Base-by-base conservation (phyloP, 2,329 filamentous ascomycete species). In the Pochonia chlamydosporia region DNA sequence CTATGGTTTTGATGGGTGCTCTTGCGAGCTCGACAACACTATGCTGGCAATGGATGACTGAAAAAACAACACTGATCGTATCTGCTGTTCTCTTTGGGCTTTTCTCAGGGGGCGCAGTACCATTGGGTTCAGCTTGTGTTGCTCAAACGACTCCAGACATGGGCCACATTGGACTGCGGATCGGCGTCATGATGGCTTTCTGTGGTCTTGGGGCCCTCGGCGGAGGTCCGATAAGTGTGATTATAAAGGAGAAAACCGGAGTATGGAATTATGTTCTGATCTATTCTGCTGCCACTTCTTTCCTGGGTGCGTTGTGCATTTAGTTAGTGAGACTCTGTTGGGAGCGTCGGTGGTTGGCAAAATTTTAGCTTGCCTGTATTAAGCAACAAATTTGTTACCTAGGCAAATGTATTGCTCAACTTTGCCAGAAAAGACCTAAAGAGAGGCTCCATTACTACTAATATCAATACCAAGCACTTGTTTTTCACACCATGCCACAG, bases 41-140 rank as follows among this genome's bases (percentile, higher is more conserved):
- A 43, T 49, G 57, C 43, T 63, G 67, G 65, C 47, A 60, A 47
- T 31, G 55, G 47, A 56, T 61, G 52, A 54, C 26, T 1, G 45
- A 47, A 6, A 16, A 56, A 0, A 10, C 43, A 3, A 48, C 44
- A 13, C 54, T 63, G 36, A 25, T 59, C 5, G 48, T 47, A 11
- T 61, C 60, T 44, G 49, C 54, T 4, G n/a, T 61, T 23, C 35
- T 64, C 21, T 63, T 59, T 26, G 62, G 62, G 2, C 44, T 64
- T 16, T 57, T 56, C 35, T 63, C 63, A 3, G 60, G 61, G 47
- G 59, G 64, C 43, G 44, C 67, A 39, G 53, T 71, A 54, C 58
- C 70, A 5, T 56, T 65, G 10, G 59, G 56, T 5, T 57, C 60
- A 1, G 59, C 62, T 14, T 63, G 60, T 40, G 57, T 64, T 13